Evolutionary conservation across 2,329 filamentous ascomycete species (phyloP).

Genomic region (Ceratocystis smalleyi): DNA sequence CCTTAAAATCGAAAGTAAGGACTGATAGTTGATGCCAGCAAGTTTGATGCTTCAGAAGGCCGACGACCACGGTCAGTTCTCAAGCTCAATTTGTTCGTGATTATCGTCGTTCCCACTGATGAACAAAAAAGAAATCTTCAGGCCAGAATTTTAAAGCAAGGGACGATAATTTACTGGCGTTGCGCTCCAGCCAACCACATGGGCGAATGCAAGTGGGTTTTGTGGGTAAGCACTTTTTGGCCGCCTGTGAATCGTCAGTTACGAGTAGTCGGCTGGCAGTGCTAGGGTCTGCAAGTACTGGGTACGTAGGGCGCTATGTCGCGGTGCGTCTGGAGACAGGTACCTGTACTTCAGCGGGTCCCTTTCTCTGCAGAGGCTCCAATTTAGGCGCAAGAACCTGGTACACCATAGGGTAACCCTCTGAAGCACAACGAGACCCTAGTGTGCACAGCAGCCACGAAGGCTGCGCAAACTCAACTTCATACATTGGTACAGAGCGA

Average conservation of each 20-base stretch:
- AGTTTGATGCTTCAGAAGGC: neutral
- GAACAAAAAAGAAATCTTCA: slow-evolving; percentile 1
- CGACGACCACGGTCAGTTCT: too few species aligned
- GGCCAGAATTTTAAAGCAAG: neutral
- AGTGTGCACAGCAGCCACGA: too few species aligned
- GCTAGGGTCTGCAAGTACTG: neutral
- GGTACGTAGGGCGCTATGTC: neutral
- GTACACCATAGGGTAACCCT: neutral
- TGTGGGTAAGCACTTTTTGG: slow-evolving; percentile 27
- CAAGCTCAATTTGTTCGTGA: neutral
- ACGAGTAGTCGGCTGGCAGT: neutral
- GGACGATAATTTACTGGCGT: neutral
- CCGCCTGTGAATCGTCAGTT: slow-evolving; percentile 27
- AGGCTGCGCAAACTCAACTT: too few species aligned
- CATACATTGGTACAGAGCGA: too few species aligned
- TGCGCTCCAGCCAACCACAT: slow-evolving; percentile 2
- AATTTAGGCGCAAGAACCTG: neutral
- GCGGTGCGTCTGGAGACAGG: neutral
- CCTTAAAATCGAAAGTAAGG: neutral
- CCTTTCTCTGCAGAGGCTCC: neutral
- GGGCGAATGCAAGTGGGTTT: slow-evolving; percentile 2
- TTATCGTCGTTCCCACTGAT: neutral
- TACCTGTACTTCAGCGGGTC: neutral
- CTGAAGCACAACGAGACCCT: too few species aligned
- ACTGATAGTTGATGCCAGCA: neutral